These are phyloP conservation scores for Agastache rugosa DNA, from an alignment of 257 asterid genomes.

Conservation along the genomic window DNA sequence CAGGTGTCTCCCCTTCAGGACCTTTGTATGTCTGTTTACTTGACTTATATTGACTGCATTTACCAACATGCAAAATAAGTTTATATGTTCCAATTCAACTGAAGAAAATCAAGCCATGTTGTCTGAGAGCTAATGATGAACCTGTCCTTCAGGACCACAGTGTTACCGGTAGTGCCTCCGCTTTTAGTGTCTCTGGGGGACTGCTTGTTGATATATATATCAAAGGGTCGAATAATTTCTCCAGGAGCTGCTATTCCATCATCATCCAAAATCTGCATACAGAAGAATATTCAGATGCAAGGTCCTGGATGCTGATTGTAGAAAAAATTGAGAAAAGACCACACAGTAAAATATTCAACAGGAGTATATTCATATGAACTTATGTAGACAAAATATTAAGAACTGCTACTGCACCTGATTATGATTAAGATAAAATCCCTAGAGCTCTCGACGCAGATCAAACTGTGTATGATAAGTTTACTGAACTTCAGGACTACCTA, in stretches of 20 bases:
- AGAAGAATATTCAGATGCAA: slow-evolving; percentile 31
- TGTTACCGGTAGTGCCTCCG: slow-evolving; percentile 18
- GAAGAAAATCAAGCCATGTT: slow-evolving; percentile 24
- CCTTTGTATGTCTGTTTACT: slow-evolving; percentile 67
- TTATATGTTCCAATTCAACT: neutral
- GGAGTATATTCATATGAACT: slow-evolving; percentile 8
- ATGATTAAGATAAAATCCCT: slow-evolving; percentile 4
- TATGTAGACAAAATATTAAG: neutral
- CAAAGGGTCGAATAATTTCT: slow-evolving; percentile 70
- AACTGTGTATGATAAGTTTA: neutral
- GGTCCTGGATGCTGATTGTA: slow-evolving; percentile 14
- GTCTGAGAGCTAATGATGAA: slow-evolving; percentile 35
- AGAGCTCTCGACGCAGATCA: neutral
- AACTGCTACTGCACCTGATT: slow-evolving; percentile 17
- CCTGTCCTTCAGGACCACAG: slow-evolving; percentile 62
- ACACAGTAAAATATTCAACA: neutral
- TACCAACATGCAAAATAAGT: slow-evolving; percentile 34
- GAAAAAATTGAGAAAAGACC: slow-evolving; percentile 6
- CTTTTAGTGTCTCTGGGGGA: slow-evolving; percentile 58
- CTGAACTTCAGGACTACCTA: neutral
- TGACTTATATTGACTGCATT: slow-evolving; percentile 60
- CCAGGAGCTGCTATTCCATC: slow-evolving; percentile 99
- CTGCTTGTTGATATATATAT: slow-evolving; percentile 75
- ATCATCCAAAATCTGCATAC: slow-evolving; percentile 76
- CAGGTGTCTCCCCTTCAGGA: slow-evolving; percentile 82